Evolutionary conservation across 805 yeast genomes (phyloP), one percentile per base, ranked within the genome.

Genomic region (Starmerella bombicola): DNA sequence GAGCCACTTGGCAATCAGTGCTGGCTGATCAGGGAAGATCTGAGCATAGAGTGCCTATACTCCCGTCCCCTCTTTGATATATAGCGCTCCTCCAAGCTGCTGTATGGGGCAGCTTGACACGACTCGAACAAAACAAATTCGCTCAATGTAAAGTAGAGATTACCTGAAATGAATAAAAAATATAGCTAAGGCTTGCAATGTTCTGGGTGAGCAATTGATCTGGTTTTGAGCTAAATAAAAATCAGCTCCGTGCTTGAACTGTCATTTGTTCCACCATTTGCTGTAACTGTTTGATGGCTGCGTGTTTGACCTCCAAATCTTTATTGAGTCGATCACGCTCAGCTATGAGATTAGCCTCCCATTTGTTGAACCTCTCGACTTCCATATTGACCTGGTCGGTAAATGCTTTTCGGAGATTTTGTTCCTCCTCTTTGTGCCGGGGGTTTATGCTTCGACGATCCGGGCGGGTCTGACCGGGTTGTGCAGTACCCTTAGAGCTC

Each of bases 351-450:
- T 91, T 88, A 54, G 85, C 82, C 66, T 86, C 96, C 98, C 99
- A 91, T 68, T 88, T 95, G 69, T 93, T 82, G 64, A 91, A 91
- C 59, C 98, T 74, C 56, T 84, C 93, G 58, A 91, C 98, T 66
- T 91, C 98, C 35, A 81, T 81, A 66, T 88, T 86, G 46, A 91
- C 83, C 67, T 91, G 96, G 62, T 86, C 96, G 8, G 97, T 88
- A 65, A 91, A 91, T 62, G 81, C 81, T 65, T 81, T 80, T 72
- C 91, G 84, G 58, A 91, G 70, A 25, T 86, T 80, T 60, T 83
- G 91, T 64, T 91, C 98, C 62, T 88, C 97, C 63, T 91, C 96
- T 62, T 85, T 80, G 68, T 81, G 91, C 64, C 83, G 80, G 37
- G 97, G 97, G 62, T 91, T 86, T 55, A 71, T 84, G 29, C 55